A percentile compares a stretch with the other conserved stretches of the same genome.
Evolutionary conservation across 495 filamentous ascomycete genomes (phyloP).

Genomic region (Xylaria castorea): DNA sequence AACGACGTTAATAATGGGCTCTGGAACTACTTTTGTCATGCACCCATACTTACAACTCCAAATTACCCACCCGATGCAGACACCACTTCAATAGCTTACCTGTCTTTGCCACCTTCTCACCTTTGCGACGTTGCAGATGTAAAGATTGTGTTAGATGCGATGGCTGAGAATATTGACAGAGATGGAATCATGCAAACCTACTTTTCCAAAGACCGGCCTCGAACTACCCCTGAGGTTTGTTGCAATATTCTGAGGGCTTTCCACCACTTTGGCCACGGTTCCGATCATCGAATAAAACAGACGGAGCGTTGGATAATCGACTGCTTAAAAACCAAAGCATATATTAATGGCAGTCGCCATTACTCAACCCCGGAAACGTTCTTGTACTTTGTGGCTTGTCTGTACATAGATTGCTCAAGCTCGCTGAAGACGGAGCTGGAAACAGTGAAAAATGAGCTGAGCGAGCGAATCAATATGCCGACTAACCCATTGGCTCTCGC

Average conservation of each 20-base stretch:
- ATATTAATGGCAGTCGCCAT: constrained; percentile 27
- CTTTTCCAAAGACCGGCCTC: constrained; percentile 25
- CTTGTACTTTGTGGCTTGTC: constrained; percentile 30
- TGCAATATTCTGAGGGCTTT: constrained; percentile 37
- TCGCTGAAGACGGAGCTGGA: constrained; percentile 7
- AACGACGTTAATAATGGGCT: constrained; percentile 1
- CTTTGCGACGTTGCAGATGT: constrained; percentile 24
- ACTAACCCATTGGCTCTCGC: constrained; percentile 26
- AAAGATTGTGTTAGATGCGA: constrained; percentile 25
- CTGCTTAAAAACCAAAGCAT: constrained; percentile 28
- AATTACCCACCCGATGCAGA: constrained; percentile 33
- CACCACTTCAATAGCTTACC: constrained; percentile 37
- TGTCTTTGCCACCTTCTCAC: constrained; percentile 28
- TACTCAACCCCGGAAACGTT: constrained; percentile 33
- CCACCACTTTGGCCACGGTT: constrained; percentile 29
- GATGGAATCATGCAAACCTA: constrained; percentile 37
- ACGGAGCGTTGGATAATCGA: constrained; percentile 29
- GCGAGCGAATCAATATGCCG: constrained; percentile 10
- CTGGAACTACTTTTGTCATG: constrained; percentile 31
- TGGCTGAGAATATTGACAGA: constrained; percentile 27
- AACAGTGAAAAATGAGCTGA: neutral
- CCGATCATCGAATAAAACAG: constrained; percentile 19
- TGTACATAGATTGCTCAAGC: constrained; percentile 26
- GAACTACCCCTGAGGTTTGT: constrained; percentile 29
- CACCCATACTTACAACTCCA: constrained; percentile 25